Conservation (phyloP, 805 yeast genomes). For the Candida boidinii region DNA sequence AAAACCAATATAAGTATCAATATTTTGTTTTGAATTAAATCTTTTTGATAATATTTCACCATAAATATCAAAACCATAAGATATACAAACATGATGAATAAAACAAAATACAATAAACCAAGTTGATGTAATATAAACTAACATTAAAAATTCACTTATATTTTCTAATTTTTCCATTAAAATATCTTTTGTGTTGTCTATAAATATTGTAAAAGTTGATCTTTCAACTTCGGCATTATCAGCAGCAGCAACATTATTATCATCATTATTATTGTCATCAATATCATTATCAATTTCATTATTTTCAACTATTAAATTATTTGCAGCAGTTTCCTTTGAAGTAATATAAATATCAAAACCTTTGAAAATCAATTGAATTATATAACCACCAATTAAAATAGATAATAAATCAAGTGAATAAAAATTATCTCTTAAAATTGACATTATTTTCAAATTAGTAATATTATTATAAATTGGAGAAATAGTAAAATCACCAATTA, state of each 20-base stretch:
- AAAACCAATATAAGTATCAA: too few relatives aligned
- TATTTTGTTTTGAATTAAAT: too few relatives aligned
- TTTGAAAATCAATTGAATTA: background rate
- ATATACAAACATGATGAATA: conserved; percentile 1
- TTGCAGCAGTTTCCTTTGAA: background rate
- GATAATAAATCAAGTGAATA: background rate
- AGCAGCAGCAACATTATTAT: background rate
- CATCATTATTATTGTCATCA: conserved; percentile 1
- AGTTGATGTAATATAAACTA: background rate
- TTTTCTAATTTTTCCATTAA: conserved; percentile 1
- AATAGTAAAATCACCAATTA: background rate
- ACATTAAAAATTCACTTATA: conserved; percentile 2
- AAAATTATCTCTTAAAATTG: too few relatives aligned
- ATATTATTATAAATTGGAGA: too few relatives aligned
- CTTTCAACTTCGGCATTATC: too few relatives aligned
- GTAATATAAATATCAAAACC: background rate
- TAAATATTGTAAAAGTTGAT: background rate
- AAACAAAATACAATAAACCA: background rate
- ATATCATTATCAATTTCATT: background rate
- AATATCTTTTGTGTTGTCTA: background rate
- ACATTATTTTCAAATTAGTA: background rate
- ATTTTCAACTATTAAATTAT: too few relatives aligned
- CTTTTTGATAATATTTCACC: too few relatives aligned
- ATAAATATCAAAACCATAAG: conserved; percentile 1
- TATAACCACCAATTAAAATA: too few relatives aligned